A percentile compares a stretch with the other conserved stretches of the same genome.
Evolutionary conservation across 192 early-diverging fungal genomes (phyloP).

Genomic region (Backusella luteola): DNA sequence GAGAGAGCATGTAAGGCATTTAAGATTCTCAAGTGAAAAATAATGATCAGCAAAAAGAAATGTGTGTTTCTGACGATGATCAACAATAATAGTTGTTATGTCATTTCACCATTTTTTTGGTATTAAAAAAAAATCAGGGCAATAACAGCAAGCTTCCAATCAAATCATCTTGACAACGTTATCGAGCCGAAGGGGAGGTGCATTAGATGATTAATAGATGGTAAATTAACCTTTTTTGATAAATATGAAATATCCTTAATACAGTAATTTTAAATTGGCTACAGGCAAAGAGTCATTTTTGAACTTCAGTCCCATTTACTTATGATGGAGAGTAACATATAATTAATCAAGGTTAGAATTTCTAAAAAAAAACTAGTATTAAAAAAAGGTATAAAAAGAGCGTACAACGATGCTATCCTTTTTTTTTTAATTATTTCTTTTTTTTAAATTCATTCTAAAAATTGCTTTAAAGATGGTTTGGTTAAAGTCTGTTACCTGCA

Average conservation of each 20-base stretch:
- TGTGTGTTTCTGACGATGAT: neutral
- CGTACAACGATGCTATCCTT: neutral
- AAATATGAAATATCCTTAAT: neutral
- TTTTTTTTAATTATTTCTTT: neutral
- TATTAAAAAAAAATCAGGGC: neutral
- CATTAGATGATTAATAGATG: neutral
- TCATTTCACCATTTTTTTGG: neutral
- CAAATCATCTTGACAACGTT: neutral
- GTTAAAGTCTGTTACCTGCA: constrained; percentile 5
- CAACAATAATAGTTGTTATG: neutral
- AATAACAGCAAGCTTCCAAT: neutral
- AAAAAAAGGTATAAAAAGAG: neutral
- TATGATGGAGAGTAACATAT: neutral
- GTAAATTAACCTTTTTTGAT: neutral
- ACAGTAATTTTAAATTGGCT: neutral
- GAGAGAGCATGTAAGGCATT: neutral
- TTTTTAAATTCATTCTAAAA: neutral
- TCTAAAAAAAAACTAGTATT: neutral
- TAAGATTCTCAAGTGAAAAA: neutral
- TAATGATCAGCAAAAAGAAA: neutral
- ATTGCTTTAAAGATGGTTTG: constrained; percentile 7
- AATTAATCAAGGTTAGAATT: neutral
- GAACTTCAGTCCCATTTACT: neutral
- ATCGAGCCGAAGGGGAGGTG: neutral
- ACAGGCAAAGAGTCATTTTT: neutral